Evolutionary conservation across 306 rosid genomes (phyloP).

Genomic region (Gastrolobium villosum): DNA sequence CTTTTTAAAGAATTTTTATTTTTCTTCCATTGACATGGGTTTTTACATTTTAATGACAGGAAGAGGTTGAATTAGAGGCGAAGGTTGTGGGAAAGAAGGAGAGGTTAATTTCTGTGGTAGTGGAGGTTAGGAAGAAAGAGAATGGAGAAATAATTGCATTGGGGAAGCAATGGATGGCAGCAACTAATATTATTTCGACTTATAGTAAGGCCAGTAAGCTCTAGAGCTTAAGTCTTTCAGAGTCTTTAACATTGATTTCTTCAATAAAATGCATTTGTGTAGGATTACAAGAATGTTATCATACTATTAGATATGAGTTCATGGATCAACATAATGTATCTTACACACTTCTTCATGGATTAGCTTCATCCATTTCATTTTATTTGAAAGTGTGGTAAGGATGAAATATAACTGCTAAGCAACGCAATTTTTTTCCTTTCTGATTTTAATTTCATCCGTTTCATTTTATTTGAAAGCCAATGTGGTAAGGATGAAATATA

Average conservation of each 20-base stretch:
- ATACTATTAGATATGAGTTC: neutral
- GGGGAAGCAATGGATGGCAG: constrained; percentile 54
- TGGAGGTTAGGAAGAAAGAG: constrained; percentile 44
- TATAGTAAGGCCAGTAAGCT: neutral
- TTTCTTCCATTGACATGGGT: neutral
- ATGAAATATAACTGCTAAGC: no score
- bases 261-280: neutral
- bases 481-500: neutral
- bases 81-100: constrained; percentile 44
- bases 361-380: no score
- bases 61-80: constrained; percentile 54
- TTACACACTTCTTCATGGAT: no score
- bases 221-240: neutral
- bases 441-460: neutral
- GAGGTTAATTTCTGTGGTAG: constrained; percentile 42
- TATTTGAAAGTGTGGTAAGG: no score
- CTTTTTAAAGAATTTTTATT: no score
- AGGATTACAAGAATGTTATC: neutral
- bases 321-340: neutral
- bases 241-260: neutral
- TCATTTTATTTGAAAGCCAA: neutral
- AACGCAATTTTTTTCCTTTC: no score
- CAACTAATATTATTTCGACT: neutral
- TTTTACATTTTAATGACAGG: constrained; percentile 42
- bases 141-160: constrained; percentile 51